Percentiles rank a stretch among this genome's conserved stretches.
Evolutionary conservation across 331 rosid genomes (phyloP).

Genomic region (Telfairia occidentalis): DNA sequence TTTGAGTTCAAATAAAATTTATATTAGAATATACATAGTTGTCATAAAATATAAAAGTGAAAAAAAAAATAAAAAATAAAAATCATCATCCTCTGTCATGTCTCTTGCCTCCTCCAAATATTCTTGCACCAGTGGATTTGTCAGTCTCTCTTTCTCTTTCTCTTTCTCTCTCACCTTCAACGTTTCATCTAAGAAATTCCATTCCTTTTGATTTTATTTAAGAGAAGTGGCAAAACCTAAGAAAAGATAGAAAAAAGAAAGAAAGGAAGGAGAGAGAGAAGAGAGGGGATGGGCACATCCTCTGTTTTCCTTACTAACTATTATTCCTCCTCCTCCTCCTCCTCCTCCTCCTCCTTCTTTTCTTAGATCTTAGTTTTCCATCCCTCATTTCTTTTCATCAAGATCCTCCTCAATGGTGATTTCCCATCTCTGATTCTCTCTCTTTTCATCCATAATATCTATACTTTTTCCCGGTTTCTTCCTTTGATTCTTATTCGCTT

Average conservation of each 20-base stretch:
- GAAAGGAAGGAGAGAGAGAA: conserved; percentile 21
- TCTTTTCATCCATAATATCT: conserved; percentile 23
- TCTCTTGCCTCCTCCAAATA: conserved; percentile 56
- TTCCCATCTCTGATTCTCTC: conserved; percentile 15
- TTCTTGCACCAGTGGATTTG: conserved; percentile 72
- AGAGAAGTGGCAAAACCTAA: conserved; percentile 60
- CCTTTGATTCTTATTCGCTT: conserved; percentile 28
- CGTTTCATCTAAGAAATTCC: conserved; percentile 43
- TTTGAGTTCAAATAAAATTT: not conserved
- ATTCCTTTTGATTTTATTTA: conserved; percentile 52
- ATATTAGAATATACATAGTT: not conserved
- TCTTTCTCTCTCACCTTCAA: conserved; percentile 31
- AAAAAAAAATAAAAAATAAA: conserved; percentile 4
- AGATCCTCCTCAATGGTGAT: conserved; percentile 40
- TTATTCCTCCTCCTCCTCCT: conserved; percentile 18
- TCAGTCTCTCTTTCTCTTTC: conserved; percentile 31
- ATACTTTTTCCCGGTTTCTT: conserved; percentile 16
- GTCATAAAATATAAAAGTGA: not conserved
- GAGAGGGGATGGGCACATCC: conserved; percentile 58
- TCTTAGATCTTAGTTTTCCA: conserved; percentile 32
- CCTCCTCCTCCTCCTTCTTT: conserved; percentile 21
- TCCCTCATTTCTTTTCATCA: conserved; percentile 27
- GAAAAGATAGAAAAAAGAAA: conserved; percentile 34
- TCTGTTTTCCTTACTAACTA: conserved; percentile 50
- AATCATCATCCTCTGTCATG: conserved; percentile 34